Evolutionary conservation across 129 eudicot species (phyloP).

Genomic region (Flaveria robusta): DNA sequence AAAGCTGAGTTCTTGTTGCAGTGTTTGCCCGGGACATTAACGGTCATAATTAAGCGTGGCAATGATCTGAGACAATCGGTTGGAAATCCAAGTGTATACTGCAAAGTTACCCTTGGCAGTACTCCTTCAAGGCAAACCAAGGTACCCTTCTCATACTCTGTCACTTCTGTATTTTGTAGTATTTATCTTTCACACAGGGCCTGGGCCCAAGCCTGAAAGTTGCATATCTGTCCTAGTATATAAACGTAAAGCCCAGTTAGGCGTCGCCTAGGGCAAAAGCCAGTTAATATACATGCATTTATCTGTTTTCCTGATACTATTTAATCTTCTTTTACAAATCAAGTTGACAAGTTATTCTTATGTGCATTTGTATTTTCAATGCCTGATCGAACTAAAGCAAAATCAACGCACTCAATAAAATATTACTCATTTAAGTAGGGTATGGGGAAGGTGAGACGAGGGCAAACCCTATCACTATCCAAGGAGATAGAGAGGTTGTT

Average conservation of each 20-base stretch:
- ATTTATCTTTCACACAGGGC: background rate
- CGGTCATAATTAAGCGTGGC: conserved; percentile 86
- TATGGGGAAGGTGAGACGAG: too few relatives aligned
- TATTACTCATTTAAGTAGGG: too few relatives aligned
- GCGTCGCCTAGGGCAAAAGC: too few relatives aligned
- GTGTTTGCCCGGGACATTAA: conserved; percentile 94
- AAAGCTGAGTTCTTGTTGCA: conserved; percentile 91
- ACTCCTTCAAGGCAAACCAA: conserved; percentile 81
- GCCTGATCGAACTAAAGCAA: too few relatives aligned
- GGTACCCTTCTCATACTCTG: conserved; percentile 39
- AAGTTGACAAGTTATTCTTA: too few relatives aligned
- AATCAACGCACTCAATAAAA: too few relatives aligned
- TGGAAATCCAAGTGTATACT: conserved; percentile 90
- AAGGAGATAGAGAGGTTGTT: too few relatives aligned
- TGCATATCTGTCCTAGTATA: background rate
- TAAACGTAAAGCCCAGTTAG: background rate
- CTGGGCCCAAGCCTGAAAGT: background rate
- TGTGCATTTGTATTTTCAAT: too few relatives aligned
- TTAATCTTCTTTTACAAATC: too few relatives aligned
- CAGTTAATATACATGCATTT: too few relatives aligned
- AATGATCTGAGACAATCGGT: conserved; percentile 95
- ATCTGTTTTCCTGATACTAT: too few relatives aligned
- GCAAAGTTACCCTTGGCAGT: conserved; percentile 94
- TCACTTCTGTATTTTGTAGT: background rate
- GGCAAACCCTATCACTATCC: too few relatives aligned